phyloP scores from a whole-genome alignment of 495 filamentous ascomycete genomes.

The Beverwykella pulmonaria region DNA sequence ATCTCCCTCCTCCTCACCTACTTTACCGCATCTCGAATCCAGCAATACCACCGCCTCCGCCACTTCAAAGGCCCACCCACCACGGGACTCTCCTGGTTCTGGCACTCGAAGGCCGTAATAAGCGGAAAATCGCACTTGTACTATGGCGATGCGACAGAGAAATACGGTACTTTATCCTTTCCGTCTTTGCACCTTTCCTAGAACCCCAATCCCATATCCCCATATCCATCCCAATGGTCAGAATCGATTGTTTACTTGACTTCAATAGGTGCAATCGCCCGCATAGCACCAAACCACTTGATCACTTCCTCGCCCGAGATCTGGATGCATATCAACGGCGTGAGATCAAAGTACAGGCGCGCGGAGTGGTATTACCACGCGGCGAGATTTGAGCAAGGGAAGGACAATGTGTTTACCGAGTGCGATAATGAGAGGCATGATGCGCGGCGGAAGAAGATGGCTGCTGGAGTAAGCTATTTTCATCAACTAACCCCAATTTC shows the following conservation, averaged over 20 bases:
- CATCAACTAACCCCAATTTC: neutral
- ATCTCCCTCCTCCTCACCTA: neutral
- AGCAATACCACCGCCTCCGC: constrained; percentile 28
- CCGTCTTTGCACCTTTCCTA: too few species aligned
- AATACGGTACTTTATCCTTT: constrained; percentile 39
- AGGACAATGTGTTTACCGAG: constrained; percentile 41
- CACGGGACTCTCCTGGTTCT: constrained; percentile 43
- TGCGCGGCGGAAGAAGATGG: constrained; percentile 36
- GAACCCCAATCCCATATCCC: too few species aligned
- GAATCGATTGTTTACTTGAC: too few species aligned
- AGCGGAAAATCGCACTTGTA: constrained; percentile 40
- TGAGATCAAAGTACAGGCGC: constrained; percentile 35
- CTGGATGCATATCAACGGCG: constrained; percentile 39
- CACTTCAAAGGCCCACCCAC: constrained; percentile 26
- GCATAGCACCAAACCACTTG: constrained; percentile 42
- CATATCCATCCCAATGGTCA: too few species aligned
- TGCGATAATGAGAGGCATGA: constrained; percentile 40
- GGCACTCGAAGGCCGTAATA: constrained; percentile 43
- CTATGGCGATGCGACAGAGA: constrained; percentile 44
- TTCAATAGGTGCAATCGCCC: constrained; percentile 44
- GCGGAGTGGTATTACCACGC: constrained; percentile 42
- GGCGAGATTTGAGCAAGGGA: constrained; percentile 34
- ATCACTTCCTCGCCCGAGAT: constrained; percentile 42
- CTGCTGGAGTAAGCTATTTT: constrained; percentile 27
- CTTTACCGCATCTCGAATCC: constrained; percentile 2